Conservation (phyloP, 306 rosid genomes). For the Citrullus colocynthis region DNA sequence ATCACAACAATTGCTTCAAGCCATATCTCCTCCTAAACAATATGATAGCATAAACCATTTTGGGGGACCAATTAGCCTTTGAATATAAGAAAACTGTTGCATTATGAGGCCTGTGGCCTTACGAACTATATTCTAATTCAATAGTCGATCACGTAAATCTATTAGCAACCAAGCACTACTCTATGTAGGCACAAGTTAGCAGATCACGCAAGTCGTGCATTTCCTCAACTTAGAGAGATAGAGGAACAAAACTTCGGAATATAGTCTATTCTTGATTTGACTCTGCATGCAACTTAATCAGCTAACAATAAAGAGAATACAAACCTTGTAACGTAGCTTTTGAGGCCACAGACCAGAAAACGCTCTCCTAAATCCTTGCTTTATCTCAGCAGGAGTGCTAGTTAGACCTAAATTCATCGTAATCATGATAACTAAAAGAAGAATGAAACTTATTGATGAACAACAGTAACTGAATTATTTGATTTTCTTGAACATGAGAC, state of each 20-base stretch:
- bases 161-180: not conserved
- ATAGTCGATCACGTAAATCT: not conserved
- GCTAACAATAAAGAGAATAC: not conserved
- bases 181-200: not conserved
- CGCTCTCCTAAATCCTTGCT: conserved; percentile 78
- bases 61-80: not conserved
- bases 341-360: conserved; percentile 80
- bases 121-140: not conserved
- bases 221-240: not conserved
- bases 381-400: conserved; percentile 54
- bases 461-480: not conserved
- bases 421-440: not conserved
- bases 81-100: not conserved
- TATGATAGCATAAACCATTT: not conserved
- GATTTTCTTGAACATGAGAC: too few species aligned
- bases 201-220: not conserved
- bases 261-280: not conserved
- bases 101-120: not conserved
- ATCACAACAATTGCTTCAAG: not conserved
- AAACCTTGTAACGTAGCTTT: conserved; percentile 82
- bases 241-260: not conserved
- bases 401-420: conserved; percentile 36
- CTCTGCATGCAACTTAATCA: not conserved
- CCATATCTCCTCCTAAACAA: not conserved
- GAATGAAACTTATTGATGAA: not conserved